A percentile compares a stretch with the other conserved stretches of the same genome.
These are phyloP conservation scores for Silene conica DNA, from an alignment of 148 eudicot genomes.

Conservation along the genomic window DNA sequence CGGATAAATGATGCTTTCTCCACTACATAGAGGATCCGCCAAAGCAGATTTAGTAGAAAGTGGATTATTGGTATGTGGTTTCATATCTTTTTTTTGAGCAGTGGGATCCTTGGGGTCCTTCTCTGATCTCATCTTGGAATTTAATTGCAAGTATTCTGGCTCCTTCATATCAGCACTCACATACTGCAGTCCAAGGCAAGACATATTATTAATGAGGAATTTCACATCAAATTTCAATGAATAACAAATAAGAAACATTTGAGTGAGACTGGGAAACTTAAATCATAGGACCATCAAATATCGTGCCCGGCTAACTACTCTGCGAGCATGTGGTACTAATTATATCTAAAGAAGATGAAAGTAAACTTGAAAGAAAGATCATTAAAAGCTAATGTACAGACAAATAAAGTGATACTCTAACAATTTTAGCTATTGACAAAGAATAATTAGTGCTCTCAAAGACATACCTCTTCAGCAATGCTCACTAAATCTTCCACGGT, in stretches of 20 bases:
- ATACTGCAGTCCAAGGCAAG: slow-evolving; percentile 36
- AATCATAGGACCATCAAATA: not conserved
- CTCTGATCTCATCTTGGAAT: slow-evolving; percentile 16
- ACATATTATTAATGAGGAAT: not conserved
- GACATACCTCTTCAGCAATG: slow-evolving; percentile 70
- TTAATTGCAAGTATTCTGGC: slow-evolving; percentile 17
- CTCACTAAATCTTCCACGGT: slow-evolving; percentile 66
- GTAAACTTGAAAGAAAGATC: not conserved
- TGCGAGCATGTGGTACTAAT: not conserved
- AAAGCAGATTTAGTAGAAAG: slow-evolving; percentile 13
- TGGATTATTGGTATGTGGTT: slow-evolving; percentile 22
- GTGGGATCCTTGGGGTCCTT: slow-evolving; percentile 17
- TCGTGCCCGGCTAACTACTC: not conserved
- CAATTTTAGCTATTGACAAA: not conserved
- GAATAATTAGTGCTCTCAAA: slow-evolving; percentile 1
- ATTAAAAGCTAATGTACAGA: not conserved
- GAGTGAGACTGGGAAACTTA: not conserved
- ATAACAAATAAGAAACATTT: slow-evolving; percentile 7
- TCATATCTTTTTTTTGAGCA: slow-evolving; percentile 15
- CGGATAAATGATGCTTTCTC: slow-evolving; percentile 20
- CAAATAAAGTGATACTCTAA: not conserved
- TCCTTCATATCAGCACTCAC: slow-evolving; percentile 31
- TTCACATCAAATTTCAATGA: not conserved
- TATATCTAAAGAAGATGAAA: not conserved
- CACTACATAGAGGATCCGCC: slow-evolving; percentile 22